Base-by-base conservation (phyloP, 169 alveolate species). In the Plasmodium knowlesi region DNA sequence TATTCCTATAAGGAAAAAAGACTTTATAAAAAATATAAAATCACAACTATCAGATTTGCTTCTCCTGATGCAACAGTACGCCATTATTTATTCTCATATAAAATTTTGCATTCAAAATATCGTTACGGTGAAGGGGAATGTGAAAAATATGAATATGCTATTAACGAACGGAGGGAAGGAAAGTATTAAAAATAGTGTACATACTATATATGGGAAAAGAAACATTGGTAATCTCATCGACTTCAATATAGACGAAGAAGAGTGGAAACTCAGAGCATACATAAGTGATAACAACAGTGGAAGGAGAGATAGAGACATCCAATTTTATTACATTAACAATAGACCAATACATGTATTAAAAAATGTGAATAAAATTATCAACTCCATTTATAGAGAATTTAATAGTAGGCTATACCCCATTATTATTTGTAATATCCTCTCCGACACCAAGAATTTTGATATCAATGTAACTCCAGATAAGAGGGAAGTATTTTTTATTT, bases 391-490 rank as follows among this genome's bases (percentile, higher is more conserved):
- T 53, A 91, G 82, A 67, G 96, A 96, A 50, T 96, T 95, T 91
- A 95, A 96, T 50, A 96, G 97, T 92, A 95, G 79, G 82, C 6
- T 82, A 30, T 92, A 93, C 50, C 96, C 96, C 16, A 93, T 96
- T 3, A 93, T 92, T 61, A 83, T 96, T 19, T 95, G 92, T 71
- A 96, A 96, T 61, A 90, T 96, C 25, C 70, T 89, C 0, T 86
- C 95, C 6, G 95, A 96, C 46, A 32, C 54, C 37, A 83, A 92
- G n/a, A 81, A 93, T n/a, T 93, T 96, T 39, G 97, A 96, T 82
- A 67, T 96, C 1, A 96, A 96, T 53, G 94, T 95, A 22, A 94
- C 97, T 0, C 97, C 97, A 39, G 97, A 96, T 83, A 96, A 96
- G 67, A 92, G 97, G 28, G 94, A 93, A 8, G 92, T 95, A n/a